Base-by-base conservation (phyloP, 2,329 filamentous ascomycete species). In the Exophiala calicioides region DNA sequence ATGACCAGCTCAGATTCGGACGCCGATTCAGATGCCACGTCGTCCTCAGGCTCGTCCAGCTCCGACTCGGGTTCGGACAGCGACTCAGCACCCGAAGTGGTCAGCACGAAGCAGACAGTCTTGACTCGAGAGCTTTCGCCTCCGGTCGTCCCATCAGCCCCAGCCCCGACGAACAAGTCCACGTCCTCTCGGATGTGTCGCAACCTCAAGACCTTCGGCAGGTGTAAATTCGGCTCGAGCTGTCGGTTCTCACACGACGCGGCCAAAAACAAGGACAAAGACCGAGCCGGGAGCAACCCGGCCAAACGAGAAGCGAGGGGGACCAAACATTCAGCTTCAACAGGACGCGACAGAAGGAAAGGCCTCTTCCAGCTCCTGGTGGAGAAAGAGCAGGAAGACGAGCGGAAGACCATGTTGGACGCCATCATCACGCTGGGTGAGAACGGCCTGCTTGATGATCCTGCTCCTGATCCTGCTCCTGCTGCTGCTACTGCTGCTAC, bases 331-430 rank as follows among this genome's bases (percentile, higher is more conserved):
- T 31, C 34, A 4, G 26, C 32, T 2, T 4, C 30, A 15, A 31
- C 39, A 23, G 50, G 59, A 8, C 27, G 44, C 44, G 23, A 44
- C 5, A 50, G 44, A 41, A 50, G 68, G 47, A 70, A 72, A 56
- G 67, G 70, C 21, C 60, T 75, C 39, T 67, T 68, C 42, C 68
- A 74, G 51, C 62, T 68, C 67, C 64, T 74, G 44, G 55, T 73
- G 31, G 67, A 65, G 24, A 67, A 65, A 37, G 67, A 74, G 56
- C 64, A 65, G 40, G 65, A 69, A 44, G 69, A 73, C 21, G 67
- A 70, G 26, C 60, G 69, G 43, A 66, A 62, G 34, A 65, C 61
- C 31, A 61, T 68, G 8, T 68, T 73, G 65, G 62, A 67, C 51
- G 66, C 65, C 31, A 73, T 74, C 46, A 52, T 59, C 41, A 68